Base-by-base conservation (phyloP, 306 rosid genomes). In the Datisca glomerata region DNA sequence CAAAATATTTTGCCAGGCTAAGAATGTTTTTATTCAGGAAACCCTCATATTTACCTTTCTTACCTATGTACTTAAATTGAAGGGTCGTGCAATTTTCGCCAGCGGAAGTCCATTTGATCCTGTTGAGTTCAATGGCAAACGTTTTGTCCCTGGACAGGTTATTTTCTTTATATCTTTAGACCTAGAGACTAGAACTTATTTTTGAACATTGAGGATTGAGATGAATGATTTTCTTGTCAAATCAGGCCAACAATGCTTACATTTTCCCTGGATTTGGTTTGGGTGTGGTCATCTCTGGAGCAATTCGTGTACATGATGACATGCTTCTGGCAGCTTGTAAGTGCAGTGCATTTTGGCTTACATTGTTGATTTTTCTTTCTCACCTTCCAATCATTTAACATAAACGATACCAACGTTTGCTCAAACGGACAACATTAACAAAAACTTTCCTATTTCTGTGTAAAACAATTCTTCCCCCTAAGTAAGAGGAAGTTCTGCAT, bases 71-170 rank as follows among this genome's bases (percentile, higher is more conserved):
- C 55, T 13, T 17, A 3, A 35, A 44, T 40, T 6, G 39, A 21
- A 85, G 94, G 96, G 96, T 9, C 80, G 91, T 29, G 83, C 96
- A 47, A 86, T 81, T 39, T 86, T 74, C 14, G 96, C 96, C 5
- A 86, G 94, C 12, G 96, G 96, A 45, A 86, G 96, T 70, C 96
- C 96, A 55, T 86, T 86, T 47, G 94, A 81, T 60, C 94, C 86
- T 7, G 38, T 86, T 28, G 81, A 86, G 63, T 68, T 68, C 67
- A 56, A 78, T 1, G 96, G 96, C 39, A 78, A 78, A 56, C 68
- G 59, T 55, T 86, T 61, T 37, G 34, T 51, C 31, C 66, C 94
- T 15, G 94, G 96, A 61, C 96, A 85, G 96, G 96, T 75, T 56
- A 45, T 12, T n/a, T 18, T 21, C 28, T 4, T 1, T 29, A 41